Evolutionary conservation across 2,329 filamentous ascomycete species (phyloP), one percentile per base, ranked within the genome.

Genomic region (Neospermospora avenae): DNA sequence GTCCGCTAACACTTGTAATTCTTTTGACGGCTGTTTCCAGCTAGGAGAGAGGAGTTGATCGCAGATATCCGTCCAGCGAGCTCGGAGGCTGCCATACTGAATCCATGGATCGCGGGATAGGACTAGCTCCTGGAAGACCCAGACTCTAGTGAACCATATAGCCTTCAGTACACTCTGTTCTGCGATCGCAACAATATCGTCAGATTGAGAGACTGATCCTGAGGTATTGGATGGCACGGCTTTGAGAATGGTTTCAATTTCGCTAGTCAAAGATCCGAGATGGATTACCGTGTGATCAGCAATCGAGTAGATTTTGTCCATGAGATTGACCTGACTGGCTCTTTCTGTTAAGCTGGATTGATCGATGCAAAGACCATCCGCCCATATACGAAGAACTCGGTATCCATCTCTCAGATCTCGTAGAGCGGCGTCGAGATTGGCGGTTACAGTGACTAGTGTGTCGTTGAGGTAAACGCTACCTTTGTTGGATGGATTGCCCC

Each of bases 81-180:
- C 53, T 52, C 58, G 44, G 2, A 55, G 28, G 7, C 11, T 52
- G 6, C 55, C 55, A 14, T 49, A 58, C 25, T 59, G 55, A 4
- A 62, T 45, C 46, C 56, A 57, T 6, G 57, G 53, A 49, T 62
- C 55, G 11, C 34, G 24, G 2, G 56, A 58, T 2, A 58, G 41
- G 3, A 58, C 55, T 4, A 61, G 42, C 24, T 77, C 75, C 57
- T 77, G 75, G 0, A 77, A 69, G 3, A 77, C 70, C 75, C 75
- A 77, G 0, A 73, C 67, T 3, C 73, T 66, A 2, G 67, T 71
- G 45, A 77, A 75, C 75, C 75, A 77, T 0, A 59, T 61, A 4
- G 73, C 64, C 37, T 71, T 67, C 65, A 77, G 74, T 7, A 77
- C 59, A 7, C 20, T 20, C 18, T 46, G 18, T 28, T 41, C 37